Conservation (phyloP, 108 stramenopile species). For the Cyclotella baltica region DNA sequence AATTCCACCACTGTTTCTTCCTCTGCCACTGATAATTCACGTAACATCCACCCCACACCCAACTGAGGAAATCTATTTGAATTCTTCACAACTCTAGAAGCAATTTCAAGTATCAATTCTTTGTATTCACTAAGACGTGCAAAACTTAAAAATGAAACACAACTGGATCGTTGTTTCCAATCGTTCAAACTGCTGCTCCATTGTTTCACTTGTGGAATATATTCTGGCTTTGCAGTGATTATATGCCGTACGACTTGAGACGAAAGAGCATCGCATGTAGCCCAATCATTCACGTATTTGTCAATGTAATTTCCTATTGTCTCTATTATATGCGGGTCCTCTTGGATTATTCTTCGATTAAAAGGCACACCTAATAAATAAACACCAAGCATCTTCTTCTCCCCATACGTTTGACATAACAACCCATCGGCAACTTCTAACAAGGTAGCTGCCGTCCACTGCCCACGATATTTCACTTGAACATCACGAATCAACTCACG, state of each 20-base stretch:
- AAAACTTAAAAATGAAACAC: conserved; percentile 5
- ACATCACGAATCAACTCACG: not conserved
- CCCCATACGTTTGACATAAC: not conserved
- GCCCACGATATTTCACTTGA: not conserved
- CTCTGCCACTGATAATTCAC: conserved; percentile 4
- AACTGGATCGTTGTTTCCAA: conserved; percentile 19
- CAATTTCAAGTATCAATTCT: conserved; percentile 4
- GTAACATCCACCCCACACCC: conserved; percentile 12
- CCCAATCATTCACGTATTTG: conserved; percentile 13
- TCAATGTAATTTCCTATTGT: conserved; percentile 2
- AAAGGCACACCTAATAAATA: conserved; percentile 11
- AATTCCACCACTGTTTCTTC: conserved; percentile 7
- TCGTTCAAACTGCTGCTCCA: conserved; percentile 12
- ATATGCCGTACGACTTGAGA: conserved; percentile 17
- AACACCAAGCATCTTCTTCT: conserved; percentile 21
- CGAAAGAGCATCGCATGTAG: conserved; percentile 7
- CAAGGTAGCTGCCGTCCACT: conserved; percentile 6
- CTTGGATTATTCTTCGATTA: conserved; percentile 8
- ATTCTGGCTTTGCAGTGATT: conserved; percentile 4
- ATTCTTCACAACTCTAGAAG: not conserved
- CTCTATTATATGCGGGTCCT: not conserved
- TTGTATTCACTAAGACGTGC: not conserved
- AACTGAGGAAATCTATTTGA: conserved; percentile 14
- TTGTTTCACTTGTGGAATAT: conserved; percentile 2
- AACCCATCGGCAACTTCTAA: not conserved